Percentiles rank a stretch among this genome's conserved stretches.
Conservation (phyloP, 2,329 filamentous ascomycete genomes). For the Xylariaceae sp. region DNA sequence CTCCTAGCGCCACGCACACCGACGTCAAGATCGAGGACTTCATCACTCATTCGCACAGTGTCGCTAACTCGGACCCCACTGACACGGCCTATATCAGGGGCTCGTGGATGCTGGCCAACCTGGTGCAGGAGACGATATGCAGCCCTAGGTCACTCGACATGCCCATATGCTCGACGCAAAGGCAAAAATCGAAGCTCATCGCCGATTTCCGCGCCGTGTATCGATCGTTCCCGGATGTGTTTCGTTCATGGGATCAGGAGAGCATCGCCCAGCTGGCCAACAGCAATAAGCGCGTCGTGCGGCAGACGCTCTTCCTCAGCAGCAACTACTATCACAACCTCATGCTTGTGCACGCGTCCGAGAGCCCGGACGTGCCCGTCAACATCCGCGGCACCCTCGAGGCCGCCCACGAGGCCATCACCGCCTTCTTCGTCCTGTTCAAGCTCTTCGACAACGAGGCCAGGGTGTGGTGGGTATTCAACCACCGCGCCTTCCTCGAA, state of each 20-base stretch:
- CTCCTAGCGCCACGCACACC: constrained; percentile 72
- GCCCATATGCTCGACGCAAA: constrained; percentile 62
- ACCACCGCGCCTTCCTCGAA: constrained; percentile 74
- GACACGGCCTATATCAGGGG: constrained; percentile 68
- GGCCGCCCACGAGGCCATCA: constrained; percentile 69
- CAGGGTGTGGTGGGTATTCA: constrained; percentile 79
- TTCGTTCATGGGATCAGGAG: constrained; percentile 62
- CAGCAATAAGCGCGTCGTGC: constrained; percentile 59
- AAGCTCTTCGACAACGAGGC: constrained; percentile 64
- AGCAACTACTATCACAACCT: constrained; percentile 80
- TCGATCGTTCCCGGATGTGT: constrained; percentile 64
- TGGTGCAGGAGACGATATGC: constrained; percentile 72
- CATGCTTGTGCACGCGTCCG: constrained; percentile 71
- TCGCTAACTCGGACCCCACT: constrained; percentile 56
- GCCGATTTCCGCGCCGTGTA: constrained; percentile 66
- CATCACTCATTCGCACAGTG: constrained; percentile 53
- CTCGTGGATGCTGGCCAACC: constrained; percentile 73
- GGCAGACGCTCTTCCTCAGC: constrained; percentile 73
- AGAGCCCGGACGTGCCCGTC: constrained; percentile 56
- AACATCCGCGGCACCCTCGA: constrained; percentile 67
- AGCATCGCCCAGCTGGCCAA: constrained; percentile 52
- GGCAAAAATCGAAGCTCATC: constrained; percentile 65
- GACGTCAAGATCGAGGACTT: constrained; percentile 73
- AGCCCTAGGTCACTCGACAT: constrained; percentile 68
- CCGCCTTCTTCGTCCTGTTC: constrained; percentile 69